Conservation (phyloP, 495 filamentous ascomycete genomes). For the Podospora bellae-mahoneyi region DNA sequence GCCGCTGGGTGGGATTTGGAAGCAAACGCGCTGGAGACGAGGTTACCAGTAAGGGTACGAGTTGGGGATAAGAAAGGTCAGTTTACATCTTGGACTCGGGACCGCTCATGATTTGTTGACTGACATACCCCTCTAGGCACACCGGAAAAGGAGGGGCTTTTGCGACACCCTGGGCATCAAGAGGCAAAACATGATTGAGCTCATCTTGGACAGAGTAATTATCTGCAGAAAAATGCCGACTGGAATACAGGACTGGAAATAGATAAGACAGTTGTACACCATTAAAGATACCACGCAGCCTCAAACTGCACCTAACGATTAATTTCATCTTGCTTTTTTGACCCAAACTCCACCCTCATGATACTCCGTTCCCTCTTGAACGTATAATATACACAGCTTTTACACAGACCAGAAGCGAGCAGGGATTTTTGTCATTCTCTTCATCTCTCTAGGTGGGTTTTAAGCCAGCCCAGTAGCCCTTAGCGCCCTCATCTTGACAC, state of each 20-base stretch:
- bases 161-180: conserved; percentile 14
- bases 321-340: not conserved
- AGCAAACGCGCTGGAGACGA: conserved; percentile 44
- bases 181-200: conserved; percentile 29
- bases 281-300: conserved; percentile 19
- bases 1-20: conserved; percentile 46
- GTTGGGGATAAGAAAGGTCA: conserved; percentile 32
- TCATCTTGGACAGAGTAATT: not conserved
- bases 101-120: not conserved
- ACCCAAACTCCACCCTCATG: not conserved
- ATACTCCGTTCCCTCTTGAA: not conserved
- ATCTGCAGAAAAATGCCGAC: not conserved
- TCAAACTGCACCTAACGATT: not conserved
- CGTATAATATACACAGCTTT: not conserved
- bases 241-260: not conserved
- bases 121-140: conserved; percentile 8
- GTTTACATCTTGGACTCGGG: not conserved
- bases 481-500: conserved; percentile 74
- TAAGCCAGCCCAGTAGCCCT: conserved; percentile 59
- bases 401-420: not conserved
- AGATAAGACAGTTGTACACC: not conserved
- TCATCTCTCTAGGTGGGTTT: conserved; percentile 4
- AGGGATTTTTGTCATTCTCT: not conserved
- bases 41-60: conserved; percentile 31
- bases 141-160: conserved; percentile 24